A percentile compares a stretch with the other conserved stretches of the same genome.
Evolutionary conservation across 768 basidiomycete species (phyloP).

Genomic region (Boletellus sp.): DNA sequence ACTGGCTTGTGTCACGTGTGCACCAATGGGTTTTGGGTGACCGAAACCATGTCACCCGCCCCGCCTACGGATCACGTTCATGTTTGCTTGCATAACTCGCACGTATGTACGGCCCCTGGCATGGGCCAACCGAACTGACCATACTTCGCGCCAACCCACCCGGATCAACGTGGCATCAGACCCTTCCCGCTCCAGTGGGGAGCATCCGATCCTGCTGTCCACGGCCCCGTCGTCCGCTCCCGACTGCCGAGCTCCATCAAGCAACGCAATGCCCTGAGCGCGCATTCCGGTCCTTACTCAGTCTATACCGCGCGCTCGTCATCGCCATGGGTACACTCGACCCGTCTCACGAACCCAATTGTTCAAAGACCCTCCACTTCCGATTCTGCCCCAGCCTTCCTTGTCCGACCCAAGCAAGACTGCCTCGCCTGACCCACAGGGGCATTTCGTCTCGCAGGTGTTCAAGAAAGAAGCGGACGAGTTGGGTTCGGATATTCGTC

Average conservation of each 20-base stretch:
- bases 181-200: constrained; percentile 85
- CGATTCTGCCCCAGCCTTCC: constrained; percentile 67
- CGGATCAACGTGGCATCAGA: constrained; percentile 86
- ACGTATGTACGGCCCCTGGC: constrained; percentile 3
- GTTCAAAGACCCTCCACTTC: constrained; percentile 74
- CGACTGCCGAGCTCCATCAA: constrained; percentile 83
- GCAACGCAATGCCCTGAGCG: constrained; percentile 89
- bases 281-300: constrained; percentile 90
- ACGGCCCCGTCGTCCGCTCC: constrained; percentile 88
- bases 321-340: constrained; percentile 86
- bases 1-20: not conserved
- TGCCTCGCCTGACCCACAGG: constrained; percentile 92
- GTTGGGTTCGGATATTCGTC: constrained; percentile 76
- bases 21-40: not conserved
- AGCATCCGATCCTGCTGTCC: constrained; percentile 52
- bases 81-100: constrained; percentile 4
- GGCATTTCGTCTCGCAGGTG: constrained; percentile 76
- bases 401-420: constrained; percentile 82
- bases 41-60: constrained; percentile 3
- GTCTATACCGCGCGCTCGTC: constrained; percentile 93
- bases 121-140: constrained; percentile 10
- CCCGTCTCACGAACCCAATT: constrained; percentile 80
- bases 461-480: constrained; percentile 61
- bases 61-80: constrained; percentile 11
- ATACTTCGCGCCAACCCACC: constrained; percentile 54